Base-by-base conservation (phyloP, 345 rosid species). In the Salix viminalis region DNA sequence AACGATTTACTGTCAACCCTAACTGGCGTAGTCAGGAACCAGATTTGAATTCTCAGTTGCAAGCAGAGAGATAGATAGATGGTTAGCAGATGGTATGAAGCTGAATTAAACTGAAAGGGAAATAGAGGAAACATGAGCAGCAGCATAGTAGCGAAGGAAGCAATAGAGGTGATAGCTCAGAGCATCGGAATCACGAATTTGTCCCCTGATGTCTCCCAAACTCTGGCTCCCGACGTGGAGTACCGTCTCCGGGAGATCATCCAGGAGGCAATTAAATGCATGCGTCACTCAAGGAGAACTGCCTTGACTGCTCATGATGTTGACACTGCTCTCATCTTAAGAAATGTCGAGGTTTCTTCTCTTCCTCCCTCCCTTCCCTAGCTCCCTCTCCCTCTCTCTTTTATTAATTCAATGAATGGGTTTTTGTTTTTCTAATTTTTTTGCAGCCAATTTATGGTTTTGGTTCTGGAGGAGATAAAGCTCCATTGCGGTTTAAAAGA, bases 191-290 rank as follows among this genome's bases (percentile, higher is more conserved):
- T 94, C 73, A 76, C 92, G 67, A 87, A 83, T 86, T 83, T 91
- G 79, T 83, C 96, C 41, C 76, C 97, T 6, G 96, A 94, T 28
- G 93, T 91, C 37, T 83, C 97, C 28, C 82, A 37, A 7, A 85
- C 90, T 54, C 84, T 94, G 21, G 93, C 90, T 39, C 90, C 92
- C 14, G 96, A 92, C 83, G 97, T 92, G n/a, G 96, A 94, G 80
- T 90, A 90, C 81, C 93, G 96, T n/a, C 83, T 94, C 64, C 90
- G 86, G 7, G 98, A 92, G 83, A 84, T 91, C 65, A 92, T 94
- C 92, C 98, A 94, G 98, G 98, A 92, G 77, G 92, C 98, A 11
- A 84, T 94, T 76, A 94, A 92, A 80, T 92, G 96, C 79, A 94
- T 92, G 98, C 97, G 92, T 71, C 98, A 94, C 83, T 84, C 91